Percentiles rank a stretch among this genome's conserved stretches.
Evolutionary conservation across 2,329 filamentous ascomycete species (phyloP).

Genomic region (Alternaria longipes): DNA sequence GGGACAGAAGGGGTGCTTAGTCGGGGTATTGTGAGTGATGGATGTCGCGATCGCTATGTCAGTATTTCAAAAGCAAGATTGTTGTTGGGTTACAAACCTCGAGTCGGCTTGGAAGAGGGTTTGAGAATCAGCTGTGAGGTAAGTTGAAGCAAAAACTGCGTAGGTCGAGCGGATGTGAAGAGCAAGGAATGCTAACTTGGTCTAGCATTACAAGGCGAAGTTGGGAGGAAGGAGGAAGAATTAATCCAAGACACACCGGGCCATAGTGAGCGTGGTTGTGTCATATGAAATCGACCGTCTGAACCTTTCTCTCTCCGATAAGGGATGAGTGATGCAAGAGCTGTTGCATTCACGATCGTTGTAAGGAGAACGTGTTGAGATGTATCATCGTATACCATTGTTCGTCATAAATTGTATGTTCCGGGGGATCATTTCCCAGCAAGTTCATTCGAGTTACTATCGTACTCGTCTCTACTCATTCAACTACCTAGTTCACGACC

Average conservation of each 20-base stretch:
- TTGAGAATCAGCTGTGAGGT: constrained; percentile 49
- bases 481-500: constrained; percentile 54
- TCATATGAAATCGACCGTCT: not conserved
- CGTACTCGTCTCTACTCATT: not conserved
- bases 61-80: constrained; percentile 61
- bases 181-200: not conserved
- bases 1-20: constrained; percentile 59
- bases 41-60: constrained; percentile 62
- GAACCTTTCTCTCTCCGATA: not conserved
- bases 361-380: not conserved
- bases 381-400: not conserved
- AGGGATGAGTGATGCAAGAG: not conserved
- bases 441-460: not conserved
- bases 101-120: constrained; percentile 61
- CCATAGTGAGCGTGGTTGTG: not conserved
- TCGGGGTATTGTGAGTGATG: constrained; percentile 65
- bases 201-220: constrained; percentile 8
- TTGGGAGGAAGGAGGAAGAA: constrained; percentile 4
- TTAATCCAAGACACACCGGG: not conserved
- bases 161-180: not conserved
- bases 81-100: constrained; percentile 63
- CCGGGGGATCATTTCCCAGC: not conserved
- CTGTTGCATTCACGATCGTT: not conserved
- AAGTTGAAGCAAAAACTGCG: constrained; percentile 12
- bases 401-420: not conserved